phyloP scores from a whole-genome alignment of 1,284 basidiomycete species.

The Malassezia obtusa region DNA sequence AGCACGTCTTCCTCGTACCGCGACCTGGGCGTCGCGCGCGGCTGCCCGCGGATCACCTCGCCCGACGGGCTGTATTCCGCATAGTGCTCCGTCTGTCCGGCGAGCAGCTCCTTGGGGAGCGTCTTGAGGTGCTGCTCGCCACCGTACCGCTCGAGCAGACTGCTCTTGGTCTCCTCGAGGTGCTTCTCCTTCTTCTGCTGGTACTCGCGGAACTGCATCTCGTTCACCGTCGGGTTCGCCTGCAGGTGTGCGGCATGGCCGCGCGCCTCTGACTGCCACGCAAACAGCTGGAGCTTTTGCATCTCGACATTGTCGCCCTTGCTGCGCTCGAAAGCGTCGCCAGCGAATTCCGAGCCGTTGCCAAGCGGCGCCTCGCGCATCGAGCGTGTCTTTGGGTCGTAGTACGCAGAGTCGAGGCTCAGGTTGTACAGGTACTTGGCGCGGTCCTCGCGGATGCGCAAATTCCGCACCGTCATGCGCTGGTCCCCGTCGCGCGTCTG shows the following conservation, averaged over 20 bases:
- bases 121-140: slow-evolving; percentile 84
- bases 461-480: slow-evolving; percentile 90
- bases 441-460: slow-evolving; percentile 97
- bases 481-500: slow-evolving; percentile 97
- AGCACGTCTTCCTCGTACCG: slow-evolving; percentile 69
- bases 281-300: slow-evolving; percentile 84
- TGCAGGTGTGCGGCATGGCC: slow-evolving; percentile 82
- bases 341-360: slow-evolving; percentile 71
- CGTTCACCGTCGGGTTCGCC: slow-evolving; percentile 85
- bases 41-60: slow-evolving; percentile 80
- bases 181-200: slow-evolving; percentile 81
- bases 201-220: slow-evolving; percentile 81
- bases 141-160: slow-evolving; percentile 62
- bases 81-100: slow-evolving; percentile 92
- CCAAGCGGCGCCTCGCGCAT: slow-evolving; percentile 92
- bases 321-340: slow-evolving; percentile 86
- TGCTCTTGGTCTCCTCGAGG: slow-evolving; percentile 68
- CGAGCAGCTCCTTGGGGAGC: slow-evolving; percentile 74
- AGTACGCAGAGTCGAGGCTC: slow-evolving; percentile 90
- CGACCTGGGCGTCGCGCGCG: slow-evolving; percentile 69
- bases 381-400: slow-evolving; percentile 97
- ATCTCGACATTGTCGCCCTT: slow-evolving; percentile 85
- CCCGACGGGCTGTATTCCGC: slow-evolving; percentile 92
- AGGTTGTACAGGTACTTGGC: slow-evolving; percentile 98
- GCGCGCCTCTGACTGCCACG: slow-evolving; percentile 85